Base-by-base conservation (phyloP, 345 rosid genomes). In the Euphorbia pulcherrima region DNA sequence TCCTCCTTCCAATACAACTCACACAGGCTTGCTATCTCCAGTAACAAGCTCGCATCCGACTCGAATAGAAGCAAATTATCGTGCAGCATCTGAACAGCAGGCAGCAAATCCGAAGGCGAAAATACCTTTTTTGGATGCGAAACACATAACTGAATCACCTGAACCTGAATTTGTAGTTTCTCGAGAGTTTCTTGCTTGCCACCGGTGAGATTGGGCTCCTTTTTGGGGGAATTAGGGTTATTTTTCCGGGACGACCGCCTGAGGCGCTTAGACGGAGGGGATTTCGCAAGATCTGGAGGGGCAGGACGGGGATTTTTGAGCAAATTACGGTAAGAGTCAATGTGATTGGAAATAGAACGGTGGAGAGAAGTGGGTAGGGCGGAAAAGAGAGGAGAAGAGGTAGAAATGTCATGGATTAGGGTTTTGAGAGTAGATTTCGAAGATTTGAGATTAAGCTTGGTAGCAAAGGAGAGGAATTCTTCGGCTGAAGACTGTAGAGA, bases 1-100 rank as follows among this genome's bases (percentile, higher is more conserved):
- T 75, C 79, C 74, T 76, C 89, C 73, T 86, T 91, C 99, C 97
- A 93, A 88, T 87, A 94, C 28, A 70, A 68, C 86, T 94, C 99
- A 16, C 96, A 94, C 24, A 89, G 61, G 40, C 79, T 78, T 23
- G 86, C 84, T n/a, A 91, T 76, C 76, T 91, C 96, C 14, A 73
- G 55, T 37, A 86, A 79, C 69, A 94, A 68, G 63, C 48, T 77
- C 30, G 83, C 66, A 80, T 89, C 89, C 41, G 87, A 86, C 76
- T 94, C 99, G 20, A 94, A 86, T 47, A 86, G 67, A 4, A 84
- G 59, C 74, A 94, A 74, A 68, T 73, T 85, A 16, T 91, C 87
- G 58, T 94, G 97, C 72, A 94, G 69, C 10, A 77, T 68, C 75
- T 76, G 90, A 24, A 81, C 89, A 14, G 90, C 64, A 0, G 89